A percentile compares a stretch with the other conserved stretches of the same genome.
Conservation (phyloP, 2,329 filamentous ascomycete species). For the Calonectria hawksworthii region DNA sequence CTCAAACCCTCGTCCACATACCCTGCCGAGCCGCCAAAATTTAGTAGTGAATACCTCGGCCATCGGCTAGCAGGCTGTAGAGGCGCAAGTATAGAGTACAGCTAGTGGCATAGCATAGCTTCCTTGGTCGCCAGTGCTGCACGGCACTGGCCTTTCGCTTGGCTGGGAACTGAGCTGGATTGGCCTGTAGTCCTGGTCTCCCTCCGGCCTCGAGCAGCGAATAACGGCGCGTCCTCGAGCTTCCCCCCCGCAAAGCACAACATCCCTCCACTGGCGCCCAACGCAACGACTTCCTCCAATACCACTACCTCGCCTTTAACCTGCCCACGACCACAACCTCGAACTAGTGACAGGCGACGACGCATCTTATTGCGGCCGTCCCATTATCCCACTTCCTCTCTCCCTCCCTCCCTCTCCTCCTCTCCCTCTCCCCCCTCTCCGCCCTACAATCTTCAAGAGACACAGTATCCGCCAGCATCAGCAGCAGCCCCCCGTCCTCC, state of each 20-base stretch:
- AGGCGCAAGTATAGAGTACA: not conserved
- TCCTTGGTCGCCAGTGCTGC: not conserved
- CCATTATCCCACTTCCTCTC: slow-evolving; percentile 19
- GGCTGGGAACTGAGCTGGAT: slow-evolving; percentile 11
- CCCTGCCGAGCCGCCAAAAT: not conserved
- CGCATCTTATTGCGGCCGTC: slow-evolving; percentile 22
- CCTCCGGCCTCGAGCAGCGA: slow-evolving; percentile 39
- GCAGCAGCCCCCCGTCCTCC: slow-evolving; percentile 37
- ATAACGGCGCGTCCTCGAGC: slow-evolving; percentile 41
- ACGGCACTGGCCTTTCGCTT: slow-evolving; percentile 7
- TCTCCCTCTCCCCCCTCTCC: slow-evolving; percentile 22
- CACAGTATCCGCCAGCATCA: slow-evolving; percentile 31
- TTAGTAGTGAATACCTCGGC: not conserved
- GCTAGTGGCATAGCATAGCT: not conserved
- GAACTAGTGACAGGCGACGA: slow-evolving; percentile 40
- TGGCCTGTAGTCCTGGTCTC: slow-evolving; percentile 20
- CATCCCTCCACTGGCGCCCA: slow-evolving; percentile 43
- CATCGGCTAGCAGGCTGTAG: not conserved
- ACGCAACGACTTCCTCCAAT: slow-evolving; percentile 27
- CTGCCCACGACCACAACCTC: slow-evolving; percentile 35
- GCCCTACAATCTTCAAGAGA: slow-evolving; percentile 14
- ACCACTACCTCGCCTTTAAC: slow-evolving; percentile 21
- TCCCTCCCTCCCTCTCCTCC: slow-evolving; percentile 16
- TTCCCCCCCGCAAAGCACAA: slow-evolving; percentile 47
- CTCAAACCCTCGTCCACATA: not conserved